A percentile compares a stretch with the other conserved stretches of the same genome.
Evolutionary conservation across 768 basidiomycete species (phyloP).

Genomic region (Termitomyces sp.): DNA sequence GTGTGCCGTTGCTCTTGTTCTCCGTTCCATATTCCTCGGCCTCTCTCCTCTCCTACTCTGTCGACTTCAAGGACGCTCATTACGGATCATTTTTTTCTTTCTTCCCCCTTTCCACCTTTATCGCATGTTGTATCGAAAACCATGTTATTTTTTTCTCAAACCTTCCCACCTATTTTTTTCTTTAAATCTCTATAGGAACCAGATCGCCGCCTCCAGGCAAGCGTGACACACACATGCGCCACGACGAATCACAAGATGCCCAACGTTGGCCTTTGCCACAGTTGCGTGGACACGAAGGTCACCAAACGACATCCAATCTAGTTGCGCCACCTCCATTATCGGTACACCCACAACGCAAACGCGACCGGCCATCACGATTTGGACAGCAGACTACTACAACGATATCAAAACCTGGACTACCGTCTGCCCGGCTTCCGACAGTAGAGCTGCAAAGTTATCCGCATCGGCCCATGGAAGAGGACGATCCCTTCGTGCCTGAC

Average conservation of each 20-base stretch:
- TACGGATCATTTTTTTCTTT: slow-evolving; percentile 33
- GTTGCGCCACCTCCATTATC: slow-evolving; percentile 3
- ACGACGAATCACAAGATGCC: background rate
- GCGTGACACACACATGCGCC: slow-evolving; percentile 20
- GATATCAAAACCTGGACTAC: background rate
- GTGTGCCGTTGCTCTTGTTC: slow-evolving; percentile 19
- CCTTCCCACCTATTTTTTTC: slow-evolving; percentile 18
- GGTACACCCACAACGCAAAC: slow-evolving; percentile 9
- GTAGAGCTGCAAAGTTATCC: background rate
- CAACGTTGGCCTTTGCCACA: background rate
- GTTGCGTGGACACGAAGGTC: slow-evolving; percentile 4
- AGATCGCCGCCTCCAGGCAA: slow-evolving; percentile 35
- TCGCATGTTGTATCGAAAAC: slow-evolving; percentile 18
- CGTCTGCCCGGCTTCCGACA: slow-evolving; percentile 4
- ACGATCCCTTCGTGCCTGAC: slow-evolving; percentile 20
- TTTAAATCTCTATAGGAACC: slow-evolving; percentile 41
- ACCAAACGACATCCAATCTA: background rate
- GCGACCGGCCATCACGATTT: slow-evolving; percentile 21
- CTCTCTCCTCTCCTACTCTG: slow-evolving; percentile 24
- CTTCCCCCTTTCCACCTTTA: slow-evolving; percentile 25
- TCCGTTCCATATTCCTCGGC: slow-evolving; percentile 21
- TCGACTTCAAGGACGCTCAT: slow-evolving; percentile 36
- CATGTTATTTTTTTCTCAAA: slow-evolving; percentile 17
- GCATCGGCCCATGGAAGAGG: slow-evolving; percentile 10
- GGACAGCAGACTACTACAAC: slow-evolving; percentile 13